phyloP scores from a whole-genome alignment of 2,329 filamentous ascomycete species.

The Cordyceps fumosorosea region DNA sequence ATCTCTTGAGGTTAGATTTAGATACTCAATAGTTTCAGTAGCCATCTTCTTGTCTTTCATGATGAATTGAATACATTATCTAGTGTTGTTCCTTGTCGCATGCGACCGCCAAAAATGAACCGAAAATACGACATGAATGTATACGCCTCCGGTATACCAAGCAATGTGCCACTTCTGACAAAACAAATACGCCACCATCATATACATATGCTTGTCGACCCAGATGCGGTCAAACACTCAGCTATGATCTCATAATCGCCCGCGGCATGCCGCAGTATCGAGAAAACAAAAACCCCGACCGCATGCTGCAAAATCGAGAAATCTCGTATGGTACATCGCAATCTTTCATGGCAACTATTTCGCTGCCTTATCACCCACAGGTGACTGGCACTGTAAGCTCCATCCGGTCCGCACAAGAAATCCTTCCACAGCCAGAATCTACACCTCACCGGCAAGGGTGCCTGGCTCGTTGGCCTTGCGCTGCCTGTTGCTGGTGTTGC shows the following conservation, averaged over 20 bases:
- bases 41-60: not conserved
- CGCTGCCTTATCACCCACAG: not conserved
- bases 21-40: no score
- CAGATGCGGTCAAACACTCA: not conserved
- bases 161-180: not conserved
- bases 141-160: not conserved
- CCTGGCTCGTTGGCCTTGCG: slow-evolving; percentile 45
- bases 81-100: not conserved
- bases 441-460: slow-evolving; percentile 29
- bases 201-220: not conserved
- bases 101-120: not conserved
- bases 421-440: not conserved
- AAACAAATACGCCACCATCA: not conserved
- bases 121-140: not conserved
- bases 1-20: no score
- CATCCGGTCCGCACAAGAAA: not conserved
- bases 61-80: not conserved
- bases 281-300: not conserved
- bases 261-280: not conserved
- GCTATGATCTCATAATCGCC: not conserved
- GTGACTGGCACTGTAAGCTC: not conserved
- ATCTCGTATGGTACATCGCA: not conserved
- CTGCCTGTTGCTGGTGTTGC: slow-evolving; percentile 42
- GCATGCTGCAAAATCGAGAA: not conserved
- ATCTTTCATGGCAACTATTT: not conserved